Evolutionary conservation across 306 rosid species (phyloP), one percentile per base, ranked within the genome.

Genomic region (Quercus engelmannii): DNA sequence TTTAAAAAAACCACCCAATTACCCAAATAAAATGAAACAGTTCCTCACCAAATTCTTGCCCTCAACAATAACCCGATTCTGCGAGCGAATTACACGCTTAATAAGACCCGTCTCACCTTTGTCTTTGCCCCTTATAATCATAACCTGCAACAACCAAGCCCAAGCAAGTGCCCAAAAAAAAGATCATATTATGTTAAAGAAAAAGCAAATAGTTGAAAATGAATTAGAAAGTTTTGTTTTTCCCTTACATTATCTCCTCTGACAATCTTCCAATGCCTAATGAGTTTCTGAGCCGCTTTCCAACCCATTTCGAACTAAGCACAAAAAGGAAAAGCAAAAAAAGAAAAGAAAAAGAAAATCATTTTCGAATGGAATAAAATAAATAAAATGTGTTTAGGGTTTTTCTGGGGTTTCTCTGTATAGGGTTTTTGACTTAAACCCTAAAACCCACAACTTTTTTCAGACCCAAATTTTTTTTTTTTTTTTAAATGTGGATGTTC

Each of bases 281-380:
- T 85, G 57, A 95, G 98, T 80, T 95, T 95, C 90, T 92, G 87
- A 26, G 99, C 99, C 1, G 98, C 99, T 88, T 95, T 95, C 99
- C 98, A 91, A 78, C 99, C 98, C 99, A 92, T 95, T 57, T 71
- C 21, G n/a, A 25, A 13, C 35, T 71, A 13, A 51, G 1, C 57
- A n/a, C 15, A 3, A 46, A 20, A 4, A 33, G 38, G 57, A 49
- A 23, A 18, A 3, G 38, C 38, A 46, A 4, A 70, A 70, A 43
- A 12, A 25, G 23, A 65, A 30, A 28, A 13, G 13, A 35, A 30
- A 1, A 30, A 28, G 31, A 18, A 65, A 64, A 14, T 15, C 12
- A 64, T 5, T 64, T 30, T 64, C 21, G 35, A 58, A 8, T 58
- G 28, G 64, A 58, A 9, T 21, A 11, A 25, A 4, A n/a, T 58